Evolutionary conservation across 1,284 basidiomycete genomes (phyloP), one percentile per base, ranked within the genome.

Genomic region (Cryptococcus sp.): DNA sequence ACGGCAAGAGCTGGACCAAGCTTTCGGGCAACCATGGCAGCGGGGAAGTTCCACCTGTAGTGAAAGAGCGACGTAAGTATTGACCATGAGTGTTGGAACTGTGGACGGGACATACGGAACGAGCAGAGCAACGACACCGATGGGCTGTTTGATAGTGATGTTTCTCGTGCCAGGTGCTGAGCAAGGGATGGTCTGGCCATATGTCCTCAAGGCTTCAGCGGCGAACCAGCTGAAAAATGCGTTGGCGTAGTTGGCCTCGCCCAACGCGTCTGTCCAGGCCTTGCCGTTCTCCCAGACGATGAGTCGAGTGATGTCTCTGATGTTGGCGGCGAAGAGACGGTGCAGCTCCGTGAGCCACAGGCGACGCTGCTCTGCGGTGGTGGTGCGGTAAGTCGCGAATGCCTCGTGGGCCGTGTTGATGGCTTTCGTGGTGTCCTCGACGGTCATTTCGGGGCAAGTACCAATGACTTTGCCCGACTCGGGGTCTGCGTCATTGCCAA

Each of bases 81-180:
- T 35, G 13, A 13, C 30, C 30, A 8, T 35, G 13, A 35, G 30
- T 35, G 30, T 5, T 10, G 30, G 30, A 10, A 13, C 10, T 5
- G 30, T 5, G 5, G 3, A 35, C 10, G 30, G 46, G 35, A 67
- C 67, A 60, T 47, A 69, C 56, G 75, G 75, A 8, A 81, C 80
- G 53, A 81, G 79, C 50, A 76, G 67, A 52, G 78, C 64, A 57
- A 71, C 64, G 53, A 82, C 80, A 27, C 93, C 94, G 61, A 96
- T 81, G 6, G 94, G 94, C 77, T 99, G 94, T 79, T 94, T 93
- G 68, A 97, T 87, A n/a, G 91, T 88, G 19, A 97, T 79, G 73
- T 95, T 95, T 52, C 94, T 86, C 13, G 88, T 79, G 50, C 84
- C 85, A 1, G 86, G 82, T 39, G 89, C 77, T 0, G 90, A 80